Conservation (phyloP, 495 filamentous ascomycete species). For the Trichoderma reesei region DNA sequence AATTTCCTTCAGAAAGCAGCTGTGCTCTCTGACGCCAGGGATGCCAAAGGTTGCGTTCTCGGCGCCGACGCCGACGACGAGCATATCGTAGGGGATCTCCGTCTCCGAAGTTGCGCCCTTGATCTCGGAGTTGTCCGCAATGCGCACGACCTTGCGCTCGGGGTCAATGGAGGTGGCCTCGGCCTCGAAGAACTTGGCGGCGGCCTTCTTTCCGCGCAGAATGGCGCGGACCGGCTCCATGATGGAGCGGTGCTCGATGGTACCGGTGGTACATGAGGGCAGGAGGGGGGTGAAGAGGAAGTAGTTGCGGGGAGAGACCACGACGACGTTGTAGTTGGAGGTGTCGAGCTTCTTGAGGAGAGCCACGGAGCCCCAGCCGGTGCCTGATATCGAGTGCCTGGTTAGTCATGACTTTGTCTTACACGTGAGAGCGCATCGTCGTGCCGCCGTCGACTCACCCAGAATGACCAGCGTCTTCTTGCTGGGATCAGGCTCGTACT, state of each 20-base stretch:
- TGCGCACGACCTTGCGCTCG: slow-evolving; percentile 74
- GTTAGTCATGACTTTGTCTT: neutral
- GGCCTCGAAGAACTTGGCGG: slow-evolving; percentile 95
- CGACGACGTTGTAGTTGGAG: slow-evolving; percentile 95
- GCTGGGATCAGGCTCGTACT: slow-evolving; percentile 64
- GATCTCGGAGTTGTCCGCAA: slow-evolving; percentile 88
- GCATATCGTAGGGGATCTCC: slow-evolving; percentile 95
- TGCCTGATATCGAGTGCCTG: slow-evolving; percentile 45
- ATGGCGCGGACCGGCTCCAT: slow-evolving; percentile 98
- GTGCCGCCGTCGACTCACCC: slow-evolving; percentile 47
- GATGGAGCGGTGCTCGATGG: slow-evolving; percentile 97
- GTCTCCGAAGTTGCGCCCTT: slow-evolving; percentile 74
- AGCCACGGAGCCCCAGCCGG: slow-evolving; percentile 93
- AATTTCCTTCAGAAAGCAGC: slow-evolving; percentile 98
- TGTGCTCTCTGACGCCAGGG: slow-evolving; percentile 86
- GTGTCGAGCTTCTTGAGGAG: slow-evolving; percentile 97
- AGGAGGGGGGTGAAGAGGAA: slow-evolving; percentile 98
- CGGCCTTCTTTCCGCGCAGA: slow-evolving; percentile 79
- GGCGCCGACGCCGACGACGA: slow-evolving; percentile 92
- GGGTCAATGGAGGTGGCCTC: slow-evolving; percentile 95
- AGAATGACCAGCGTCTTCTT: slow-evolving; percentile 98
- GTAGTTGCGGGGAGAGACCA: slow-evolving; percentile 95
- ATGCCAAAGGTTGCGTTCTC: slow-evolving; percentile 99
- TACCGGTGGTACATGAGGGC: slow-evolving; percentile 91
- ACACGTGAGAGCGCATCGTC: slow-evolving; percentile 10